Evolutionary conservation across 306 rosid genomes (phyloP), one percentile per base, ranked within the genome.

Genomic region (Castanea sativa): DNA sequence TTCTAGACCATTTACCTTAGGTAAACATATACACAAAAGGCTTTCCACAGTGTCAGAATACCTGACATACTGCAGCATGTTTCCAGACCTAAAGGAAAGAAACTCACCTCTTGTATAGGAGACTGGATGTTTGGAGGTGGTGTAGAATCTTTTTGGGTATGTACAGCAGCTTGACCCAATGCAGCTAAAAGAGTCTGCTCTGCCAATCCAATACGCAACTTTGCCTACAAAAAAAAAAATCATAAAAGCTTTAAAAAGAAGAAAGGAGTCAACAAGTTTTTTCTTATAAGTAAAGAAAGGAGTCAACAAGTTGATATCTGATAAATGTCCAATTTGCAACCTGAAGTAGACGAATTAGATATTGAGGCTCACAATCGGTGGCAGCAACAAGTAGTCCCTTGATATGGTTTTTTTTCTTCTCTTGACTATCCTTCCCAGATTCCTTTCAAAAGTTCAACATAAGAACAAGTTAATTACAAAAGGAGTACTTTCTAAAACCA

Each of bases 141-240:
- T 69, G 78, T 82, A 61, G 94, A 90, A 80, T 88, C 92, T 69
- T 91, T 87, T 87, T 94, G 95, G 18, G 85, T 79, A 84, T 90
- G 76, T 63, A 89, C 91, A 57, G 97, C 92, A 81, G 99, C 99
- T 81, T 92, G 98, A 68, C 98, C 99, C 78, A 95, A 69, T 76
- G 99, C 97, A 84, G 98, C 91, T 82, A 95, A 83, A 60, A 92
- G 93, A 56, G 99, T 92, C 89, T 92, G 91, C 88, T 93, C 99
- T 0, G 94, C 98, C 73, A 76, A 84, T 67, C 98, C 99, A 78
- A 93, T 93, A 73, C 97, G 92, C 90, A 93, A 84, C 87, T 95
- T 91, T 38, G 91, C 8, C 98, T 92, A 70, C 55, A 81, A 76
- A 38, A 38, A 7, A 77, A 74, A 55, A 78, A 71, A 80, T 12